A percentile compares a stretch with the other conserved stretches of the same genome.
These are phyloP conservation scores for Phytophthora multivora DNA, from an alignment of 352 stramenopile species.

Conservation along the genomic window DNA sequence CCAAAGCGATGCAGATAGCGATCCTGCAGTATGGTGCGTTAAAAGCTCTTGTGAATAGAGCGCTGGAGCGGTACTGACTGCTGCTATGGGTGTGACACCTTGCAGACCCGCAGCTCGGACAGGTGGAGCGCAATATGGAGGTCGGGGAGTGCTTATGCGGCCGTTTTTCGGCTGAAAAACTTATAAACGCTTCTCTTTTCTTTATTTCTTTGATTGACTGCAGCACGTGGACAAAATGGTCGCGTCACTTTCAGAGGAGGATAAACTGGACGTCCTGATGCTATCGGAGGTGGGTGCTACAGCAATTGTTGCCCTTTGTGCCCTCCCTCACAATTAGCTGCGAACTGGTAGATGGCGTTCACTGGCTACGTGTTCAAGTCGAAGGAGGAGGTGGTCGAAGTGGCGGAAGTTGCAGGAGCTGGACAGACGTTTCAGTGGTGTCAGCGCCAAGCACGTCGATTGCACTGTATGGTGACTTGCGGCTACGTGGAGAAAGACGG, in stretches of 20 bases:
- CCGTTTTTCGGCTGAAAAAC: background rate
- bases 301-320: no score
- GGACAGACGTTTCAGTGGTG: conserved; percentile 76
- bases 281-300: conserved; percentile 61
- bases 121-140: conserved; percentile 74
- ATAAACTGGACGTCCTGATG: conserved; percentile 76
- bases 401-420: conserved; percentile 63
- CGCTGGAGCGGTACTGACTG: background rate
- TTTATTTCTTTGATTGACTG: background rate
- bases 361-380: conserved; percentile 82
- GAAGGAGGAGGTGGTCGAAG: conserved; percentile 51
- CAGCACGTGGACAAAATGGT: conserved; percentile 76
- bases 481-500: conserved; percentile 66
- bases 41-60: background rate
- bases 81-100: background rate
- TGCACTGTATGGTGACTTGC: conserved; percentile 72
- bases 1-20: conserved; percentile 56
- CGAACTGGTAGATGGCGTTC: conserved; percentile 66
- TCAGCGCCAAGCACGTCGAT: conserved; percentile 55
- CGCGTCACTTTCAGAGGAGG: conserved; percentile 40
- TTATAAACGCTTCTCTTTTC: background rate
- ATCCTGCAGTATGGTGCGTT: conserved; percentile 83
- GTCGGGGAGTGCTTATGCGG: conserved; percentile 23
- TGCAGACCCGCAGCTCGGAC: conserved; percentile 68
- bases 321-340: no score